A percentile compares a stretch with the other conserved stretches of the same genome.
Conservation (phyloP, 257 asterid species). For the Penstemon davidsonii region DNA sequence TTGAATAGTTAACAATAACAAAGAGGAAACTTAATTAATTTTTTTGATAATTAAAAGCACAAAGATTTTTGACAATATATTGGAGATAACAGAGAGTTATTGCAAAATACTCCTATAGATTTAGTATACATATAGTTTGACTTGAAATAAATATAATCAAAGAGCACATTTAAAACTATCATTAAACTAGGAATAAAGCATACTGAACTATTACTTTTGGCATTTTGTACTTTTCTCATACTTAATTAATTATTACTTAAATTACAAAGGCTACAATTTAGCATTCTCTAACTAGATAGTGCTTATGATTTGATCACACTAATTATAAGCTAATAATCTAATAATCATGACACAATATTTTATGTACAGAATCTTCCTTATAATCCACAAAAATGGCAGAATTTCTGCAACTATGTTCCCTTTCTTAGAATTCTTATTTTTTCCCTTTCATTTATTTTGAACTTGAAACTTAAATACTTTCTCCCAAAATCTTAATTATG, state of each 20-base stretch:
- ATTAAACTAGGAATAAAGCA: not conserved
- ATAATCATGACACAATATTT: constrained; percentile 19
- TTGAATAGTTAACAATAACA: too few relatives aligned
- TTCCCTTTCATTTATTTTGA: not conserved
- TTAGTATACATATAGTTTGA: not conserved
- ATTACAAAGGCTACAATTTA: constrained; percentile 19
- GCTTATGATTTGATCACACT: constrained; percentile 27
- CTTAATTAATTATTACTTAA: not conserved
- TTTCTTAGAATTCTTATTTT: constrained; percentile 18
- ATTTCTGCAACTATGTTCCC: constrained; percentile 45
- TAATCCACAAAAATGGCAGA: constrained; percentile 45
- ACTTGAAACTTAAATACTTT: not conserved
- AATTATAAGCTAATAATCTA: constrained; percentile 24
- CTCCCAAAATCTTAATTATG: constrained; percentile 44
- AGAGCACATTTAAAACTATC: not conserved
- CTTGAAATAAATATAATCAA: not conserved
- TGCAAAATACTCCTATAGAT: too few relatives aligned
- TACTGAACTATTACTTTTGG: not conserved
- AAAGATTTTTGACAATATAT: too few relatives aligned
- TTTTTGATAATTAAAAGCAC: too few relatives aligned
- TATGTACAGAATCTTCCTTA: constrained; percentile 42
- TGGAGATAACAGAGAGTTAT: too few relatives aligned
- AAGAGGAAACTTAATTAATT: too few relatives aligned
- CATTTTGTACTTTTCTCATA: not conserved
- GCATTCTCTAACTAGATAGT: not conserved